Base-by-base conservation (phyloP, 2,329 filamentous ascomycete genomes). In the Ceratocystis alfenasii region DNA sequence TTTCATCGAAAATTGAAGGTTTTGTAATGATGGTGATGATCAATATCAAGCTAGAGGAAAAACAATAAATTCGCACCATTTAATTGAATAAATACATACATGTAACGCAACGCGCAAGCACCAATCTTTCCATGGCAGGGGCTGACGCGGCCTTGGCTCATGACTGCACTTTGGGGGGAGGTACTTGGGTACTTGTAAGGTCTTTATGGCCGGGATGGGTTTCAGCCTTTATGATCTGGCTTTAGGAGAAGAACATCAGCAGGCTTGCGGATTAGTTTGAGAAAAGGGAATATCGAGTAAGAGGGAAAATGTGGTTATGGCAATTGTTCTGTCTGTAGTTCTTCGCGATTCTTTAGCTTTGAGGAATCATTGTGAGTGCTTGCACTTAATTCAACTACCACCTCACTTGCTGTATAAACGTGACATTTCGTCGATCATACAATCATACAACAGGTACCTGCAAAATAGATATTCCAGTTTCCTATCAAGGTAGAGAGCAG, bases 101-200 rank as follows among this genome's bases (percentile, higher is more conserved):
- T 63, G 62, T 50, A 63, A 63, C 62, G 62, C 62, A 63, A 63
- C 62, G 62, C 62, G 62, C 62, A 63, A 63, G 44, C 62, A 50
- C 36, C 62, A 63, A 63, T 63, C 45, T 63, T 33, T 63, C 44
- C n/a, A 30, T 50, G n/a, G 62, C 45, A 25, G 10, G 36, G 48
- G 48, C 53, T 65, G 63, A 60, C 63, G 50, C 63, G 48, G 63
- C 62, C 62, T 63, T 46, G 62, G 55, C 55, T 30, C 30, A 30
- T 30, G 55, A 59, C 55, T 59, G 55, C n/a, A 59, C 28, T 53
- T 53, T 53, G 15, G 48, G 48, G 48, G 5, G 5, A 53, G 8
- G 46, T 22, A 48, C 46, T 48, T 48, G 46, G 2, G 36, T 41
- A 41, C 36, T 41, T 41, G 36, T 41, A 41, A 5, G 36, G 36